Percentiles rank a stretch among this genome's conserved stretches.
These are phyloP conservation scores for Diplogelasinospora grovesii DNA, from an alignment of 495 filamentous ascomycete species.

Conservation along the genomic window DNA sequence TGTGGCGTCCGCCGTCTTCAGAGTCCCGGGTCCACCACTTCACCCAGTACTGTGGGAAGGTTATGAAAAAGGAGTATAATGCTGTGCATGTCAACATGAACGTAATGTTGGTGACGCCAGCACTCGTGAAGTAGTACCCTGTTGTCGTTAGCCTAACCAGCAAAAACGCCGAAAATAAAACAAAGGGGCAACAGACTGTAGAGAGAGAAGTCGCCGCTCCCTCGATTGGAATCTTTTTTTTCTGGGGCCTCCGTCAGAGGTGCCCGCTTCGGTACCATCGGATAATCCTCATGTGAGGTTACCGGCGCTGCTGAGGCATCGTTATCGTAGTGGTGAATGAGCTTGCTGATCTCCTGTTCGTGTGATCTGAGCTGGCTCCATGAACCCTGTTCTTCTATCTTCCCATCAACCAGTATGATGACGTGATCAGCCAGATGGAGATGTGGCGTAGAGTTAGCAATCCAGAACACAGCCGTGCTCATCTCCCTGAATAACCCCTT, in stretches of 20 bases:
- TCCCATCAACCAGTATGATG: slow-evolving; percentile 17
- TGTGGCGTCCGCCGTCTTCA: slow-evolving; percentile 11
- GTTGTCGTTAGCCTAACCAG: background rate
- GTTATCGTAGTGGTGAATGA: slow-evolving; percentile 5
- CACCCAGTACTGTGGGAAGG: slow-evolving; percentile 34
- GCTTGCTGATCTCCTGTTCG: slow-evolving; percentile 10
- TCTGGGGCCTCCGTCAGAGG: too few relatives aligned
- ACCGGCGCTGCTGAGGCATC: background rate
- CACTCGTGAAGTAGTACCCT: slow-evolving; percentile 51
- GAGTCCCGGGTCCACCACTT: slow-evolving; percentile 36
- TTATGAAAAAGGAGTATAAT: slow-evolving; percentile 29
- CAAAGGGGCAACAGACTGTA: slow-evolving; percentile 14
- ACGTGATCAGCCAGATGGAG: slow-evolving; percentile 16
- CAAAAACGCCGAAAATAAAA: too few relatives aligned
- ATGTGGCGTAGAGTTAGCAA: slow-evolving; percentile 24
- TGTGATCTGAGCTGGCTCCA: slow-evolving; percentile 17
- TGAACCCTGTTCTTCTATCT: slow-evolving; percentile 15
- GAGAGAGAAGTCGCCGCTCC: slow-evolving; percentile 18
- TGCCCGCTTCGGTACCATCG: too few relatives aligned
- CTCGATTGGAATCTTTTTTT: background rate
- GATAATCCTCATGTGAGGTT: too few relatives aligned
- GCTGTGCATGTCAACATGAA: slow-evolving; percentile 30
- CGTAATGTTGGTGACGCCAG: slow-evolving; percentile 41
- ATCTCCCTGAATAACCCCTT: slow-evolving; percentile 29
- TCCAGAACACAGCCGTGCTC: slow-evolving; percentile 34